Base-by-base conservation (phyloP, 2,329 filamentous ascomycete genomes). In the Ophiocordyceps camponoti-saundersi region DNA sequence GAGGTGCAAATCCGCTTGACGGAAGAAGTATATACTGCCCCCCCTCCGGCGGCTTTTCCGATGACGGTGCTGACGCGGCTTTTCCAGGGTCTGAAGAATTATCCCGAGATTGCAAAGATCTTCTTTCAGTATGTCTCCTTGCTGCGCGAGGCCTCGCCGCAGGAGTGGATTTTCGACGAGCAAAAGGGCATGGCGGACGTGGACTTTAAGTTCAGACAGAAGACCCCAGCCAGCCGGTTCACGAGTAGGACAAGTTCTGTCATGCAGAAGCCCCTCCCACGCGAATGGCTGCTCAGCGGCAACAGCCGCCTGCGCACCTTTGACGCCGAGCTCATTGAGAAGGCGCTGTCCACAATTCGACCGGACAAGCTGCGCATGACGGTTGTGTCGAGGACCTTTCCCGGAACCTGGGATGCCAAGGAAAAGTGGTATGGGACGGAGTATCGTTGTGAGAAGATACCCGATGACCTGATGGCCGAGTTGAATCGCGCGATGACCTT, bases 371-470 rank as follows among this genome's bases (percentile, higher is more conserved):
- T 96, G 66, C 78, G 86, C 29, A 74, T 95, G 61, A 81, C 79
- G 2, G 72, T 96, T 45, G 79, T 93, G 26, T 90, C 87, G 22
- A 85, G 88, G 57, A 82, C 85, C 10, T 84, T 81, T 53, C 89
- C 89, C 0, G 89, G 87, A 0, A 74, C 78, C 46, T 95, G 87
- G 85, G 75, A 93, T 53, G 68, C 81, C 60, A 93, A 84, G 59
- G 92, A 98, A 67, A 87, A 89, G 60, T 98, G 92, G 92, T 98
- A 98, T 56, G 90, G 90, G 10, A 98, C 92, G 0, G 89, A 96
- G 58, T 94, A 95, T 65, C 85, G 79, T 52, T 74, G 81, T 30
- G 84, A 93, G 59, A 82, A 79, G 58, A 85, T 98, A 34, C 80
- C 89, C 0, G 60, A 72, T 15, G 79, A 88, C 18, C 81, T 95